Evolutionary conservation across 139 green algal genomes (phyloP).

Genomic region (Tetraselmis chui): DNA sequence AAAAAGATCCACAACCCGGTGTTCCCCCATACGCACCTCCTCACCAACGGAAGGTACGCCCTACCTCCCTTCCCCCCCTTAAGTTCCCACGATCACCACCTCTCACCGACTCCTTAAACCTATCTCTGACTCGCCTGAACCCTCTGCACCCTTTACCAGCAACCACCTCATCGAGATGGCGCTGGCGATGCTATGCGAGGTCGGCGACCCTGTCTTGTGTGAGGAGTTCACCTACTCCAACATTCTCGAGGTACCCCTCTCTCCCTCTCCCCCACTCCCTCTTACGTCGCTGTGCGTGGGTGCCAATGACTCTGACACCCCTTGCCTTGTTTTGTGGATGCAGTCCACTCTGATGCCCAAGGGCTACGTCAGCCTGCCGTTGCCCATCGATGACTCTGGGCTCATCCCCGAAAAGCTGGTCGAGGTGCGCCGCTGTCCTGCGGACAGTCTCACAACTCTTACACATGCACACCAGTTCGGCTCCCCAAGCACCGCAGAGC

Average conservation of each 20-base stretch:
- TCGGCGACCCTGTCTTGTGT: slow-evolving; percentile 39
- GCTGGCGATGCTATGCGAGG: slow-evolving; percentile 39
- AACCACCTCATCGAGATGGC: slow-evolving; percentile 23
- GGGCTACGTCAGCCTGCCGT: not conserved
- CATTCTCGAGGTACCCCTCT: slow-evolving; percentile 32
- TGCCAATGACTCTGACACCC: not conserved
- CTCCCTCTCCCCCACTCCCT: not conserved
- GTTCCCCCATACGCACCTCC: not conserved
- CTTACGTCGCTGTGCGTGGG: not conserved
- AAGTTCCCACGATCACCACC: too few species aligned
- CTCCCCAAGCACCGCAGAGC: too few species aligned
- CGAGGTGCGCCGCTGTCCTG: not conserved
- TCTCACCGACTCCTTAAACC: too few species aligned
- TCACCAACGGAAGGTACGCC: not conserved
- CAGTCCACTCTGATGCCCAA: not conserved
- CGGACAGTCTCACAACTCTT: too few species aligned
- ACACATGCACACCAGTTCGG: too few species aligned
- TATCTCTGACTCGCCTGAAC: too few species aligned
- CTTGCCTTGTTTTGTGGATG: not conserved
- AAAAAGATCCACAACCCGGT: not conserved
- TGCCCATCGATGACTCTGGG: not conserved
- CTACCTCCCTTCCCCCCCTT: not conserved
- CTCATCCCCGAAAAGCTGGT: not conserved
- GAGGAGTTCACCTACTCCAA: slow-evolving; percentile 71
- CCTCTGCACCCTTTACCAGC: too few species aligned